These are phyloP conservation scores for Conoideocrella luteorostrata DNA, from an alignment of 2,329 filamentous ascomycete genomes.

Conservation along the genomic window DNA sequence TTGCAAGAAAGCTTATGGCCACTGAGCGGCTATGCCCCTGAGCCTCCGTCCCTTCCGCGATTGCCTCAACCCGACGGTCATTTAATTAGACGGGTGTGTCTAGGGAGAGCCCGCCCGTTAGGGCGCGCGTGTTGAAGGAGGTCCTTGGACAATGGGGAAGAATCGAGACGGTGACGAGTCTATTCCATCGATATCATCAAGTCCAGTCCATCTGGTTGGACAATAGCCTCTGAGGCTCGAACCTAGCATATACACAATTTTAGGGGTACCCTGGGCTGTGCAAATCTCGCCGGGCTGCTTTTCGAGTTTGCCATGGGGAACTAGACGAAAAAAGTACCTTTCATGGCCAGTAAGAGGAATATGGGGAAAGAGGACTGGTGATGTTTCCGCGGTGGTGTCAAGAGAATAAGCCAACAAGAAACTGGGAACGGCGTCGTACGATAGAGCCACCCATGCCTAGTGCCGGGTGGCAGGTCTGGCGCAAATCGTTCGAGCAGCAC, in stretches of 20 bases:
- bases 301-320: too few species aligned
- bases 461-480: slow-evolving; percentile 5
- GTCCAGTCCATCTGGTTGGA: slow-evolving; percentile 24
- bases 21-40: neutral
- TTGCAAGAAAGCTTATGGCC: neutral
- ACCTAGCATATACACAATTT: slow-evolving; percentile 1
- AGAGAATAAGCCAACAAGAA: slow-evolving; percentile 11
- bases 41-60: neutral
- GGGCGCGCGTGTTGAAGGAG: slow-evolving; percentile 12
- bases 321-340: neutral
- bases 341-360: neutral
- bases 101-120: slow-evolving; percentile 12
- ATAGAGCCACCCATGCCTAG: slow-evolving; percentile 11
- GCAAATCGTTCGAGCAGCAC: slow-evolving; percentile 13
- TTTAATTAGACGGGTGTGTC: slow-evolving; percentile 1
- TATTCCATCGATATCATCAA: slow-evolving; percentile 9
- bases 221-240: slow-evolving; percentile 13
- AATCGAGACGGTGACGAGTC: slow-evolving; percentile 2
- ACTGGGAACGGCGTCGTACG: slow-evolving; percentile 13
- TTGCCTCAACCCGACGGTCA: neutral
- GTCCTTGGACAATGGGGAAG: slow-evolving; percentile 13
- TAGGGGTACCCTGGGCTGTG: neutral
- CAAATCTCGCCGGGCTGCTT: slow-evolving; percentile 10
- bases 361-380: neutral
- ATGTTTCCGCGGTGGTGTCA: neutral